Evolutionary conservation across 164 flowering plant genomes (phyloP).

Genomic region (Euptelea pleiosperma): DNA sequence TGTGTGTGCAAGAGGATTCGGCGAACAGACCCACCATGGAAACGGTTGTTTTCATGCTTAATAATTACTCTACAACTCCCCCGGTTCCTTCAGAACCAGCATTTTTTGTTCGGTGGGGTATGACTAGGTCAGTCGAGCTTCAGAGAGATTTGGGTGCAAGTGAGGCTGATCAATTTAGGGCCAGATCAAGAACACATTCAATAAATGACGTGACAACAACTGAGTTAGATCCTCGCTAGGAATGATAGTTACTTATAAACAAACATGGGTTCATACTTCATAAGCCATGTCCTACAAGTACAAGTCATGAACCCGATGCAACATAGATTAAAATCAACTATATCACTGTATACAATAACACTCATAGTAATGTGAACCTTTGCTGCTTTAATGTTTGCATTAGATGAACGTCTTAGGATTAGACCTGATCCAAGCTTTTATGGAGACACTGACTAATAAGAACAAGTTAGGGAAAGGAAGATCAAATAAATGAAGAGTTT

Average conservation of each 20-base stretch:
- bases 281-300: too few species aligned
- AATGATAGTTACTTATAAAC: background rate
- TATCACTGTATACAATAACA: background rate
- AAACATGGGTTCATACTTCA: too few species aligned
- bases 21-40: slow-evolving; percentile 25
- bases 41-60: slow-evolving; percentile 20
- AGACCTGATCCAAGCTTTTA: too few species aligned
- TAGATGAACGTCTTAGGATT: too few species aligned
- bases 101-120: background rate
- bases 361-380: too few species aligned
- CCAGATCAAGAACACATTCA: background rate
- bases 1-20: slow-evolving; percentile 26
- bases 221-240: background rate
- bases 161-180: too few species aligned
- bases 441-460: too few species aligned
- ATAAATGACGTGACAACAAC: background rate
- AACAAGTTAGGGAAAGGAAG: too few species aligned
- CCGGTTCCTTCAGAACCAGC: slow-evolving; percentile 18
- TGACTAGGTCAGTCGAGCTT: background rate
- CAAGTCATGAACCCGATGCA: background rate
- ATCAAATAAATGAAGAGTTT: too few species aligned
- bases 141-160: background rate
- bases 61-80: slow-evolving; percentile 6
- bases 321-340: background rate
- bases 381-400: too few species aligned